phyloP scores from a whole-genome alignment of 805 yeast genomes.

The Yamadazyma kitorensis region DNA sequence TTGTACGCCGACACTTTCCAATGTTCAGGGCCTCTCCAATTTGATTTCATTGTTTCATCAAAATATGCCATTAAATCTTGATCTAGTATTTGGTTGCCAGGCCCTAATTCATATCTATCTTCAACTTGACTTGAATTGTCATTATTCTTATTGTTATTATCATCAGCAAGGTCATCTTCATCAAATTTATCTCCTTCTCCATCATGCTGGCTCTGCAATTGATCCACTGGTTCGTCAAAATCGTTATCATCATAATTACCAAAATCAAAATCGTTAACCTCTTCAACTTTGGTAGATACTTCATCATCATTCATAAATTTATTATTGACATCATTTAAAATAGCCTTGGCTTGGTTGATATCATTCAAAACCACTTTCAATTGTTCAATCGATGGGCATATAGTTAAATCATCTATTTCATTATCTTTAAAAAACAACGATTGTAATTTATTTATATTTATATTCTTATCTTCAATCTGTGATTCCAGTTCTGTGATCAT shows the following conservation, averaged over 20 bases:
- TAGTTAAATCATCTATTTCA: conserved; percentile 26
- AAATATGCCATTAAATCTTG: conserved; percentile 75
- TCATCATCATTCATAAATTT: conserved; percentile 17
- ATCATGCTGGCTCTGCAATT: conserved; percentile 2
- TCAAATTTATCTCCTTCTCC: conserved; percentile 8
- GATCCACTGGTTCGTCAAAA: conserved; percentile 14
- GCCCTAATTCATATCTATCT: conserved; percentile 11
- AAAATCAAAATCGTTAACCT: conserved; percentile 12
- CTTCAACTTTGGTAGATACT: conserved; percentile 8
- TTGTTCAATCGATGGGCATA: conserved; percentile 73
- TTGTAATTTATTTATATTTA: conserved; percentile 19
- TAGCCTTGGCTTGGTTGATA: conserved; percentile 43
- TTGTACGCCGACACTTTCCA: conserved; percentile 77
- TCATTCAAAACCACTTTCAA: conserved; percentile 56
- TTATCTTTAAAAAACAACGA: conserved; percentile 20
- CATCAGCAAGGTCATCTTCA: conserved; percentile 8
- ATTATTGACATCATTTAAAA: conserved; percentile 39
- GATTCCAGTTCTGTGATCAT: conserved; percentile 14
- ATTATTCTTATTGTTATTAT: conserved; percentile 11
- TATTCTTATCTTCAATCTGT: conserved; percentile 13
- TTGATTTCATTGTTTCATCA: conserved; percentile 64
- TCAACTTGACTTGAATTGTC: conserved; percentile 11
- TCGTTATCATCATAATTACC: conserved; percentile 16
- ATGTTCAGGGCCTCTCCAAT: conserved; percentile 90
- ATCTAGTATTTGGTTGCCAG: conserved; percentile 39